Evolutionary conservation across 352 stramenopile species (phyloP).

Genomic region (Pythium apleroticum): DNA sequence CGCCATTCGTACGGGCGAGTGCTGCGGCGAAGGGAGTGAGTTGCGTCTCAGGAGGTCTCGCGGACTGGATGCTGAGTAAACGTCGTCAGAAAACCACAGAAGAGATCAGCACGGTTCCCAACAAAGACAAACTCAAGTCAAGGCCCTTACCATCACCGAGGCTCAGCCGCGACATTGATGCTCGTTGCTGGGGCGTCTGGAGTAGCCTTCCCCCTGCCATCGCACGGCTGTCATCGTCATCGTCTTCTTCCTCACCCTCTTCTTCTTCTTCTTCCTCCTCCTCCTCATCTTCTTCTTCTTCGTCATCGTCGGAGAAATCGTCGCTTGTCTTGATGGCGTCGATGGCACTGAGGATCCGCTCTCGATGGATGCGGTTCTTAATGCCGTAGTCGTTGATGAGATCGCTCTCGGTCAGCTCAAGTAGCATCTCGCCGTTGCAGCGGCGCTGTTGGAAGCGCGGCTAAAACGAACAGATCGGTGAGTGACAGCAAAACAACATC

Average conservation of each 20-base stretch:
- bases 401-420: conserved; percentile 71
- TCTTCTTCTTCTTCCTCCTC: conserved; percentile 37
- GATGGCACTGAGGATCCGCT: conserved; percentile 75
- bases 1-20: conserved; percentile 7
- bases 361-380: conserved; percentile 58
- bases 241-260: conserved; percentile 31
- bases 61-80: conserved; percentile 24
- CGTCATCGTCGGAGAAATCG: conserved; percentile 61
- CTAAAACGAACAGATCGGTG: conserved; percentile 25
- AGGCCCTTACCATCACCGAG: conserved; percentile 26
- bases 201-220: conserved; percentile 9
- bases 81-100: not conserved
- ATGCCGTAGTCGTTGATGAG: conserved; percentile 79
- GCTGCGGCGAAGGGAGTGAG: conserved; percentile 39
- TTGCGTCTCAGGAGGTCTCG: conserved; percentile 46
- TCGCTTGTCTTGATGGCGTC: conserved; percentile 76
- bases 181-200: conserved; percentile 14
- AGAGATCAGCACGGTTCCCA: not conserved
- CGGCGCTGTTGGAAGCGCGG: conserved; percentile 62
- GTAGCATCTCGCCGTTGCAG: conserved; percentile 68
- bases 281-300: conserved; percentile 47
- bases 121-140: not conserved
- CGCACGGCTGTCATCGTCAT: conserved; percentile 11
- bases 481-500: not conserved
- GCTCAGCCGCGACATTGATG: conserved; percentile 19